Conservation (phyloP, 2,329 filamentous ascomycete species). For the Metarhizium guizhouense region DNA sequence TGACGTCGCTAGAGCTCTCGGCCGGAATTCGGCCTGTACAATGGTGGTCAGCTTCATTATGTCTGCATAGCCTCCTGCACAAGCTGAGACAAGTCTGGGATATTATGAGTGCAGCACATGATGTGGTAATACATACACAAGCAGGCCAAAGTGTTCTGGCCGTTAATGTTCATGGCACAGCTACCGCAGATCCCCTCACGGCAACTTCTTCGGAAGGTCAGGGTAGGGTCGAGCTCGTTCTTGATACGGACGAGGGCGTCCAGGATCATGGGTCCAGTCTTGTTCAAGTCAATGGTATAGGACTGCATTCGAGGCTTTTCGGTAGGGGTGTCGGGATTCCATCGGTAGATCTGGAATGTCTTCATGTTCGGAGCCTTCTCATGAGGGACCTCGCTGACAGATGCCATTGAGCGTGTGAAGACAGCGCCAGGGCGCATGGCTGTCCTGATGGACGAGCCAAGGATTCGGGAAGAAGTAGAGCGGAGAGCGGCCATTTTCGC, state of each 20-base stretch:
- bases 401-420: conserved; percentile 45
- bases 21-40: conserved; percentile 79
- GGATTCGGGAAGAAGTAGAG: conserved; percentile 43
- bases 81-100: not conserved
- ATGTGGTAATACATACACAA: conserved; percentile 62
- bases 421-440: conserved; percentile 31
- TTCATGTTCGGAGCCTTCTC: conserved; percentile 64
- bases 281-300: conserved; percentile 93
- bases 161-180: conserved; percentile 99
- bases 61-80: not conserved
- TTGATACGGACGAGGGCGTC: conserved; percentile 97
- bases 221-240: conserved; percentile 94
- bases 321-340: conserved; percentile 88
- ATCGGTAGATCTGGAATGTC: conserved; percentile 98
- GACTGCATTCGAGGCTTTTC: conserved; percentile 94
- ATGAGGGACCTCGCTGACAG: conserved; percentile 49
- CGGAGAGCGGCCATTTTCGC: conserved; percentile 52
- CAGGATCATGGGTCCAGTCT: conserved; percentile 97
- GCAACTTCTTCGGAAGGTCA: conserved; percentile 94
- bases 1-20: conserved; percentile 70
- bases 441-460: conserved; percentile 35
- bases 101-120: no score
- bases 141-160: conserved; percentile 94
- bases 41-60: not conserved
- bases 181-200: conserved; percentile 97